phyloP scores from a whole-genome alignment of 306 rosid genomes.

The Vachellia pachyceras region DNA sequence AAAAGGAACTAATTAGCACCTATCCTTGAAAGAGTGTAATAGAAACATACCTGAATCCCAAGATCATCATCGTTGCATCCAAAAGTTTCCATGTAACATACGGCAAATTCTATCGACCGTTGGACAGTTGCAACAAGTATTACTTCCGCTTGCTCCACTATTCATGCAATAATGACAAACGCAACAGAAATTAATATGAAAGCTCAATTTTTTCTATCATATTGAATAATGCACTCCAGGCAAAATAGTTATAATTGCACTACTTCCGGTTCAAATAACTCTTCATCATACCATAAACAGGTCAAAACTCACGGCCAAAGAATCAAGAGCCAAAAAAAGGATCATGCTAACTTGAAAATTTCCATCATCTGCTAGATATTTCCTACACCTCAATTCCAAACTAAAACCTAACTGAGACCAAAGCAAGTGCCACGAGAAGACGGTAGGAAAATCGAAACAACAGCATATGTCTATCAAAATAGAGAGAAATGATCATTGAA shows the following conservation, averaged over 20 bases:
- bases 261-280: background rate
- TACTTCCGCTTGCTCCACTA: conserved; percentile 85
- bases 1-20: background rate
- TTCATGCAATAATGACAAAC: conserved; percentile 38
- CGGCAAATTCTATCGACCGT: conserved; percentile 71
- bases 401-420: background rate
- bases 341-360: background rate
- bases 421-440: too few species aligned
- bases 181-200: background rate
- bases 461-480: background rate
- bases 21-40: background rate
- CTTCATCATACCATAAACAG: background rate
- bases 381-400: background rate
- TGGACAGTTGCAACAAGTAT: conserved; percentile 71
- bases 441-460: too few species aligned
- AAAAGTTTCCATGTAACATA: conserved; percentile 79
- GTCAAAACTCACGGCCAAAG: background rate
- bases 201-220: background rate
- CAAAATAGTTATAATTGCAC: background rate
- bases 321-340: background rate
- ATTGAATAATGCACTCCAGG: background rate
- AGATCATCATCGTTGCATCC: conserved; percentile 70
- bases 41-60: conserved; percentile 73
- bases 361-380: background rate
- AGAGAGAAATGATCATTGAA: background rate